A percentile compares a stretch with the other conserved stretches of the same genome.
Evolutionary conservation across 2,329 filamentous ascomycete genomes (phyloP).

Genomic region (Chaetomiaceae sp.): DNA sequence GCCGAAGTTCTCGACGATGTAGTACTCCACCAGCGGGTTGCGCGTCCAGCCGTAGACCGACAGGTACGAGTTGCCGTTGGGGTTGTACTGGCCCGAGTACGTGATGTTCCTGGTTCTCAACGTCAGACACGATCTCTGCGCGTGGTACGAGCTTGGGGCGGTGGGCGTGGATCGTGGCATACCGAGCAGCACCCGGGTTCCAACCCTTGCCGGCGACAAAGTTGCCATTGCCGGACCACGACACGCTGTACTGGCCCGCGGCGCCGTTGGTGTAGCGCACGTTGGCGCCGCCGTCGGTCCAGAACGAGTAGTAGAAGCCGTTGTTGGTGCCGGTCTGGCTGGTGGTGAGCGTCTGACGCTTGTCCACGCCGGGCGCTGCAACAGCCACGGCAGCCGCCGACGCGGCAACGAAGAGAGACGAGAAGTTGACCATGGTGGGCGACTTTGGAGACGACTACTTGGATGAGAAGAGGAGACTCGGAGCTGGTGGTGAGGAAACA

Average conservation of each 20-base stretch:
- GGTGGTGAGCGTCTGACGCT: constrained; percentile 34
- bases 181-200: constrained; percentile 35
- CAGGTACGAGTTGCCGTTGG: constrained; percentile 44
- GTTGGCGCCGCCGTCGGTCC: constrained; percentile 46
- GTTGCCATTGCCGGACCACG: constrained; percentile 43
- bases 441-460: too few relatives aligned
- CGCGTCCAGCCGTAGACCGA: constrained; percentile 34
- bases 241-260: constrained; percentile 44
- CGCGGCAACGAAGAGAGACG: constrained; percentile 33
- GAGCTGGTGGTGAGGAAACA: not conserved
- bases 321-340: constrained; percentile 47
- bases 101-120: constrained; percentile 37
- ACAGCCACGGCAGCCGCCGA: constrained; percentile 30
- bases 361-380: constrained; percentile 32
- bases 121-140: too few relatives aligned
- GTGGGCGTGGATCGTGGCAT: too few relatives aligned
- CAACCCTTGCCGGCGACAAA: constrained; percentile 47
- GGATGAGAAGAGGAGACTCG: too few relatives aligned
- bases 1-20: constrained; percentile 36
- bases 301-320: constrained; percentile 56
- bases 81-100: constrained; percentile 42
- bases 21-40: constrained; percentile 31
- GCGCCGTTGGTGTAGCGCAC: constrained; percentile 50
- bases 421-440: constrained; percentile 38
- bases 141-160: too few relatives aligned